These are phyloP conservation scores for Phialocephala sp. DNA, from an alignment of 2,329 filamentous ascomycete genomes.

Conservation along the genomic window DNA sequence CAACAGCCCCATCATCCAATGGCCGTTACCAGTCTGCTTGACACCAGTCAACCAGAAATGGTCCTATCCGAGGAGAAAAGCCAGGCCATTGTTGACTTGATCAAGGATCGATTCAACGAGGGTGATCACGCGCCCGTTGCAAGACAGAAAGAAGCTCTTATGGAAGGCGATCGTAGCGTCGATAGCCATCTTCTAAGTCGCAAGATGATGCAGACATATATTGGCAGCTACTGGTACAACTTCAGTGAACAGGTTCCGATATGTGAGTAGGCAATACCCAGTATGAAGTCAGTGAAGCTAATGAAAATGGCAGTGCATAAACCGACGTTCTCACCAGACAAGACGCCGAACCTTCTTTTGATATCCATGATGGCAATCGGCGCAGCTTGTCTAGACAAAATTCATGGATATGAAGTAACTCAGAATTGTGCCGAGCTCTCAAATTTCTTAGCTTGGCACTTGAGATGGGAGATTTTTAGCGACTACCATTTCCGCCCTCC, in stretches of 20 bases:
- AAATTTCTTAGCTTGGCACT: slow-evolving; percentile 88
- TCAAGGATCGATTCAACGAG: slow-evolving; percentile 82
- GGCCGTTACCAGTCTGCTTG: slow-evolving; percentile 85
- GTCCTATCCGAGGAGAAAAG: slow-evolving; percentile 88
- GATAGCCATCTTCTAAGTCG: slow-evolving; percentile 75
- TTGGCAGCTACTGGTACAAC: slow-evolving; percentile 91
- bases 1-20: slow-evolving; percentile 74
- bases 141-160: slow-evolving; percentile 75
- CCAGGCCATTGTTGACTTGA: slow-evolving; percentile 80
- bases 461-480: slow-evolving; percentile 95
- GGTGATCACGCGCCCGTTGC: slow-evolving; percentile 75
- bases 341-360: slow-evolving; percentile 82
- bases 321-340: slow-evolving; percentile 89
- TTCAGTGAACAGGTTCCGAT: slow-evolving; percentile 96
- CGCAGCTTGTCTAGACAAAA: slow-evolving; percentile 85
- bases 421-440: slow-evolving; percentile 81
- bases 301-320: slow-evolving; percentile 66
- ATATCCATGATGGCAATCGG: slow-evolving; percentile 92
- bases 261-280: slow-evolving; percentile 38
- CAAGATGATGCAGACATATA: slow-evolving; percentile 95
- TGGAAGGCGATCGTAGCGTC: slow-evolving; percentile 77
- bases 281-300: slow-evolving; percentile 21
- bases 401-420: slow-evolving; percentile 74
- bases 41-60: slow-evolving; percentile 79
- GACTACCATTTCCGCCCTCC: slow-evolving; percentile 88